phyloP scores from a whole-genome alignment of 352 stramenopile genomes.

The Pythium periplocum region DNA sequence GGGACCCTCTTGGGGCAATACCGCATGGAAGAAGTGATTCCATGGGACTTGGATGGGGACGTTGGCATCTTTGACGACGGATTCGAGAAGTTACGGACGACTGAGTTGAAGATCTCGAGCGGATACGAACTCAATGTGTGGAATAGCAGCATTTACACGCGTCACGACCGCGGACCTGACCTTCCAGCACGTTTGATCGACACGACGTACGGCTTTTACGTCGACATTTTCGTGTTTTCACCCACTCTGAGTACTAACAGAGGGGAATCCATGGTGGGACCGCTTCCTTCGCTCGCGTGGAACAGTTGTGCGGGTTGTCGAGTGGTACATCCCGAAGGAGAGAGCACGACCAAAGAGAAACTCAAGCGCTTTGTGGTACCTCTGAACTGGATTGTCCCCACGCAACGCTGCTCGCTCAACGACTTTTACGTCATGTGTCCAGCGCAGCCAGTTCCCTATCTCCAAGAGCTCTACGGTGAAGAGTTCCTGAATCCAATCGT shows the following conservation, averaged over 20 bases:
- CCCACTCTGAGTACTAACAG: slow-evolving; percentile 15
- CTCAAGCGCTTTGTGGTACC: slow-evolving; percentile 35
- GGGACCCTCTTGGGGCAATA: slow-evolving; percentile 50
- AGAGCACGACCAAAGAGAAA: slow-evolving; percentile 1
- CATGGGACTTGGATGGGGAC: slow-evolving; percentile 48
- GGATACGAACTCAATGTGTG: slow-evolving; percentile 39
- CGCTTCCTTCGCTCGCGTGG: slow-evolving; percentile 29
- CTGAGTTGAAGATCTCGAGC: slow-evolving; percentile 20
- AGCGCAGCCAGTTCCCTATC: slow-evolving; percentile 30
- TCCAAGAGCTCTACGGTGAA: slow-evolving; percentile 53
- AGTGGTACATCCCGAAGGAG: background rate
- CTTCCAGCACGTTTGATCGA: slow-evolving; percentile 41
- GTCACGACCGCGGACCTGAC: slow-evolving; percentile 18
- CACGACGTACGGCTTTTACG: slow-evolving; percentile 43
- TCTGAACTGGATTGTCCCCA: slow-evolving; percentile 49
- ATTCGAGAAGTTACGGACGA: slow-evolving; percentile 10
- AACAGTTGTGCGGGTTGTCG: slow-evolving; percentile 33
- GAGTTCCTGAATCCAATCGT: slow-evolving; percentile 28
- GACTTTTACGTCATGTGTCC: slow-evolving; percentile 44
- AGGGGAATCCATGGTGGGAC: slow-evolving; percentile 26
- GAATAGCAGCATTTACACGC: slow-evolving; percentile 31
- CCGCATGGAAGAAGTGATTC: slow-evolving; percentile 31
- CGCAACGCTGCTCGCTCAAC: slow-evolving; percentile 32
- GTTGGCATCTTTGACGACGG: slow-evolving; percentile 24
- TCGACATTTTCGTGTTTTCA: slow-evolving; percentile 44